These are phyloP conservation scores for Rhodotorula sp. DNA, from an alignment of 1,284 basidiomycete genomes.

Conservation along the genomic window DNA sequence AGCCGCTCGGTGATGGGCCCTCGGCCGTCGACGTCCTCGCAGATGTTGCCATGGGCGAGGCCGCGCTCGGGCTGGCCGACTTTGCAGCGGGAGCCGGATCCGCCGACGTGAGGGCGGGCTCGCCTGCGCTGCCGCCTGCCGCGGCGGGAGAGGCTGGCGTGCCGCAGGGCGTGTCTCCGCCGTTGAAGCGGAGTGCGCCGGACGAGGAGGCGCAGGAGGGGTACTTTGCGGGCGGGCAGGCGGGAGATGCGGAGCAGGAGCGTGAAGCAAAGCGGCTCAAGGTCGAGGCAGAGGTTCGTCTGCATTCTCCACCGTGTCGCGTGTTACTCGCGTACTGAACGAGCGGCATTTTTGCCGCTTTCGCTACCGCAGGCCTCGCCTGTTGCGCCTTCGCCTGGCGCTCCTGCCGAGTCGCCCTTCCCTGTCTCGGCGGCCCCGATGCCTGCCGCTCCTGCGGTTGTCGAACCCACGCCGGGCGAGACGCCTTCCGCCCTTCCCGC, in stretches of 20 bases:
- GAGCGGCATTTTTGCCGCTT: background rate
- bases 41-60: conserved; percentile 35
- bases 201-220: conserved; percentile 15
- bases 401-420: background rate
- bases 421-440: background rate
- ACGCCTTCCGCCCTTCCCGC: background rate
- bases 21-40: conserved; percentile 31
- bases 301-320: background rate
- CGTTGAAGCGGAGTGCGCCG: conserved; percentile 23
- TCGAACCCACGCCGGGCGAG: background rate
- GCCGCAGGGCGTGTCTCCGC: conserved; percentile 11
- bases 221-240: background rate
- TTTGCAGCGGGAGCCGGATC: conserved; percentile 30
- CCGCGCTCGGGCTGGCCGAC: conserved; percentile 25
- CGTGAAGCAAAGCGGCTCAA: conserved; percentile 29
- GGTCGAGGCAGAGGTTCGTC: conserved; percentile 27
- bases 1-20: background rate
- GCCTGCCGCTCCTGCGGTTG: background rate
- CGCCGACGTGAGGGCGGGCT: conserved; percentile 23
- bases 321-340: background rate
- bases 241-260: conserved; percentile 7
- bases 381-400: background rate
- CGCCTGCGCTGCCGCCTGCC: conserved; percentile 1
- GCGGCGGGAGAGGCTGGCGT: background rate
- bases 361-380: background rate